Base-by-base conservation (phyloP, 108 stramenopile species). In the Skeletonema costatum region DNA sequence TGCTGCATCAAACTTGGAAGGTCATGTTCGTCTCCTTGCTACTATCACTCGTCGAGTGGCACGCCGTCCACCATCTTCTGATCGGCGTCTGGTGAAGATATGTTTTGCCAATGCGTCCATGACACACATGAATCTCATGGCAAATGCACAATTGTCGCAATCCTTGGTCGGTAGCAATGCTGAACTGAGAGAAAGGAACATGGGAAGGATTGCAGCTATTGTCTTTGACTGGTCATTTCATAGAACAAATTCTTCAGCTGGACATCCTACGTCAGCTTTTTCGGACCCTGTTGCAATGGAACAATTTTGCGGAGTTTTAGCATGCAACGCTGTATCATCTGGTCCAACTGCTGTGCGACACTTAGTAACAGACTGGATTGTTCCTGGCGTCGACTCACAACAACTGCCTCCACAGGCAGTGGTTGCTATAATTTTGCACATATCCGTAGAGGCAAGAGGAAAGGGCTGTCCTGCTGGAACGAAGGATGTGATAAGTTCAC, bases 171-270 rank as follows among this genome's bases (percentile, higher is more conserved):
- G 77, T 42, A 73, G 78, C 31, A 93, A 93, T 66, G 77, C 80
- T 32, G 88, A 93, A 71, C 76, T 91, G 66, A 77, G 92, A 39
- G 90, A 91, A 72, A 85, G 89, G 59, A 82, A 91, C 67, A 90
- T 91, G 86, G 92, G 92, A 39, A 60, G 92, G 32, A 86, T 93
- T 25, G 92, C 92, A 8, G 88, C 92, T 13, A 80, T 91, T 50
- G 86, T 87, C 16, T 87, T 93, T 68, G 87, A 93, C 69, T 89
- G 84, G 60, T 76, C 75, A 12, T 83, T 78, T 60, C 85, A 86
- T 51, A 65, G 56, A 33, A 67, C 25, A 19, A 42, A 14, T 31
- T 50, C 25, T 30, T 21, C 35, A 14, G 16, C 19, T 66, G 44
- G 36, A 2, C 32, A 59, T 51, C n/a, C 21, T 61, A 53, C 56